Percentiles rank a stretch among this genome's conserved stretches.
Evolutionary conservation across 306 rosid species (phyloP).

Genomic region (Hippophae gyantsensis): DNA sequence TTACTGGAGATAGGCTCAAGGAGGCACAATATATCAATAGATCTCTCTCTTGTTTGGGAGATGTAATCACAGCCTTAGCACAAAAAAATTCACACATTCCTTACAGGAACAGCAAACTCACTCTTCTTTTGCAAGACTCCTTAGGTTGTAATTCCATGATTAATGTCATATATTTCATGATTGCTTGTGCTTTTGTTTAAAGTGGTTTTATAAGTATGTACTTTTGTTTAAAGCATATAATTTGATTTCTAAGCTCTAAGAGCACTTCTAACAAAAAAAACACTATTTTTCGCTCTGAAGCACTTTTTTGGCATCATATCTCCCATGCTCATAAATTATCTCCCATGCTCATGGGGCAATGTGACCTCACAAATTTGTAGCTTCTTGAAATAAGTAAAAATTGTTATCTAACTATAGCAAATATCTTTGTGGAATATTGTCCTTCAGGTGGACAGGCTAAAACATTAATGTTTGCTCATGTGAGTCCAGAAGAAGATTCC

Average conservation of each 20-base stretch:
- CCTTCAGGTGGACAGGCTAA: constrained; percentile 84
- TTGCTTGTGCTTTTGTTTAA: neutral
- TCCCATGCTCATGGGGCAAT: too few species aligned
- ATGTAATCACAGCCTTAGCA: constrained; percentile 88
- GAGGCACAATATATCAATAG: constrained; percentile 85
- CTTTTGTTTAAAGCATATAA: neutral
- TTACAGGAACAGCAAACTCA: constrained; percentile 91
- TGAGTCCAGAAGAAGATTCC: constrained; percentile 85
- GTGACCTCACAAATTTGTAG: too few species aligned
- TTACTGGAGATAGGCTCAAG: constrained; percentile 83
- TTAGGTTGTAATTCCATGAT: constrained; percentile 39
- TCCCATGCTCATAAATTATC: too few species aligned
- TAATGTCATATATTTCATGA: neutral
- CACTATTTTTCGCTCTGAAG: too few species aligned
- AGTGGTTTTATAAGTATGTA: neutral
- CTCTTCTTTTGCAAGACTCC: constrained; percentile 88
- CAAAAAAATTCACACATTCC: constrained; percentile 95
- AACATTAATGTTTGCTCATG: constrained; percentile 92
- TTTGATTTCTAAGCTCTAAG: too few species aligned
- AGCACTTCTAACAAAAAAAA: too few species aligned
- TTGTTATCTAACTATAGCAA: too few species aligned
- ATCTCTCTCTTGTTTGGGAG: constrained; percentile 96
- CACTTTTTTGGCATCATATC: too few species aligned
- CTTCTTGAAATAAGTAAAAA: too few species aligned
- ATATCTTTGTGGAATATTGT: constrained; percentile 18